These are phyloP conservation scores for Mortierella alpina DNA, from an alignment of 192 early-diverging fungal species.

Conservation along the genomic window DNA sequence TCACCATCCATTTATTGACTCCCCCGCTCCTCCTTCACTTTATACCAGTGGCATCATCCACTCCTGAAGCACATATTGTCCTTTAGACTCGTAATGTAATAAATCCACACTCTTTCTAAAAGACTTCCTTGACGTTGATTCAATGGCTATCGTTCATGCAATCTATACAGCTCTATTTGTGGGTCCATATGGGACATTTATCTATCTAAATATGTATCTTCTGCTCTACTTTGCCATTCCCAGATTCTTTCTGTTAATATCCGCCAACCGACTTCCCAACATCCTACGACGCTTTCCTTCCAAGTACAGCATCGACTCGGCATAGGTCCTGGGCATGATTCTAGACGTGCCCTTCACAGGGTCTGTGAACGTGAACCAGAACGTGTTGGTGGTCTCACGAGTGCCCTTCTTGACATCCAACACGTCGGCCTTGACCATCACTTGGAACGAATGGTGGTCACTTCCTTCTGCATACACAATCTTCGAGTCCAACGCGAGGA, in stretches of 20 bases:
- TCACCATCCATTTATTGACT: background rate
- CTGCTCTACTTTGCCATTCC: background rate
- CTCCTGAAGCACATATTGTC: too few species aligned
- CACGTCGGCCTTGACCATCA: slow-evolving; percentile 82
- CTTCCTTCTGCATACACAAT: slow-evolving; percentile 78
- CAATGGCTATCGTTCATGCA: too few species aligned
- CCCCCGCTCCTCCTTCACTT: background rate
- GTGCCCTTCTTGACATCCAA: slow-evolving; percentile 70
- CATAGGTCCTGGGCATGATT: slow-evolving; percentile 84
- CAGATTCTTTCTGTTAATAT: slow-evolving; percentile 30
- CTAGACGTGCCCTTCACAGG: slow-evolving; percentile 55
- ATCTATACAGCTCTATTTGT: too few species aligned
- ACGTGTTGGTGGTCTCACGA: slow-evolving; percentile 84
- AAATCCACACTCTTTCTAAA: too few species aligned
- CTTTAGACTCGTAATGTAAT: too few species aligned
- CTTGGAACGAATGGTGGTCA: slow-evolving; percentile 68
- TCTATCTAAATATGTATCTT: background rate
- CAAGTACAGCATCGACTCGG: slow-evolving; percentile 83
- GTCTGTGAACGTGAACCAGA: slow-evolving; percentile 84
- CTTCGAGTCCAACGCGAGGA: slow-evolving; percentile 78
- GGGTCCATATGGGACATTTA: background rate
- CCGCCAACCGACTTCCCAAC: slow-evolving; percentile 23
- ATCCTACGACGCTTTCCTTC: slow-evolving; percentile 76
- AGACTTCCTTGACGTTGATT: too few species aligned
- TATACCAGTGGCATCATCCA: slow-evolving; percentile 1